phyloP scores from a whole-genome alignment of 2,329 filamentous ascomycete species.

The Exophiala calicioides region DNA sequence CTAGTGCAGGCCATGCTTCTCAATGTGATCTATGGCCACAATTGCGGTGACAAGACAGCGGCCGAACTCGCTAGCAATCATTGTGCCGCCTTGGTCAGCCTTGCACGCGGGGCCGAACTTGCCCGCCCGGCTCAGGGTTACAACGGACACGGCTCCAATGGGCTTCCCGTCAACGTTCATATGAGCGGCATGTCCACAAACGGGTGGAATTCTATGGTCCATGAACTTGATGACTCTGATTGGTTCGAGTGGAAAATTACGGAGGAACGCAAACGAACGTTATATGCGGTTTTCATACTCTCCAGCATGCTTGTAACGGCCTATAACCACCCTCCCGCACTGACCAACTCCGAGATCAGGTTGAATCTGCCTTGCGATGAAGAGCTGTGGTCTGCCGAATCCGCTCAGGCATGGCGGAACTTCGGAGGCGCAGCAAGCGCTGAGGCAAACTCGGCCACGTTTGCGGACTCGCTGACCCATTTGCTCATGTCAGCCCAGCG shows the following conservation, averaged over 20 bases:
- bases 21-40: conserved; percentile 93
- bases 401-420: conserved; percentile 75
- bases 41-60: conserved; percentile 86
- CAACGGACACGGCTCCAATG: conserved; percentile 25
- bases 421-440: conserved; percentile 71
- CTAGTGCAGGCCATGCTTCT: conserved; percentile 95
- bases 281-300: conserved; percentile 86
- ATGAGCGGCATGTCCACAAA: conserved; percentile 49
- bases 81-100: conserved; percentile 83
- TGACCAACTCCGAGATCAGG: conserved; percentile 91
- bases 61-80: conserved; percentile 92
- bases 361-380: conserved; percentile 92
- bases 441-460: conserved; percentile 71
- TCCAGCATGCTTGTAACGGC: conserved; percentile 89
- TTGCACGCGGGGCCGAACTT: conserved; percentile 85
- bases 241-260: conserved; percentile 87
- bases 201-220: conserved; percentile 40
- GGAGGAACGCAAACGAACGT: conserved; percentile 89
- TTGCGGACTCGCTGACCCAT: conserved; percentile 77
- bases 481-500: conserved; percentile 76
- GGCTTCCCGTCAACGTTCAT: conserved; percentile 39
- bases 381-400: conserved; percentile 82
- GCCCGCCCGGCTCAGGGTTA: conserved; percentile 48
- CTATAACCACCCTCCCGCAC: conserved; percentile 86
- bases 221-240: conserved; percentile 61